phyloP scores from a whole-genome alignment of 225 moss, liverwort and hornwort genomes.

The Rhytidiadelphus loreus region DNA sequence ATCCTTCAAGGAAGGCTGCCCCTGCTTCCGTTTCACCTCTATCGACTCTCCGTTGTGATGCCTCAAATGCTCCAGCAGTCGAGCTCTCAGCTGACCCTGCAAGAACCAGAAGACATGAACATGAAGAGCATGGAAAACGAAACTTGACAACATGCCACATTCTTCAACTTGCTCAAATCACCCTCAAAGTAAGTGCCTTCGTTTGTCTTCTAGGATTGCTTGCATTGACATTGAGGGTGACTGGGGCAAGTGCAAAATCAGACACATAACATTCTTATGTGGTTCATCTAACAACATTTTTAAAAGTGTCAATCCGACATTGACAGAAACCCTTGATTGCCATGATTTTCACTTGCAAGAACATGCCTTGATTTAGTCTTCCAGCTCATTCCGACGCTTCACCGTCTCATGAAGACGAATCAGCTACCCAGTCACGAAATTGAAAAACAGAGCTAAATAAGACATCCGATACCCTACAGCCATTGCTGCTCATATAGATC shows the following conservation, averaged over 20 bases:
- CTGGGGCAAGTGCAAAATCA: not conserved
- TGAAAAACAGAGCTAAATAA: not conserved
- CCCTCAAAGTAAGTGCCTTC: not conserved
- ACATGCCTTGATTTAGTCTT: not conserved
- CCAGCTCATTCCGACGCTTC: not conserved
- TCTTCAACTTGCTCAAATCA: not conserved
- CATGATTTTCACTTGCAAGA: not conserved
- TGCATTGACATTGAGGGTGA: not conserved
- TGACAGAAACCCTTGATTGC: not conserved
- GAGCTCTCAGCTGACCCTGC: constrained; percentile 81
- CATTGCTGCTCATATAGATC: not conserved
- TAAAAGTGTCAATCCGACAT: not conserved
- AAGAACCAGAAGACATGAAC: not conserved
- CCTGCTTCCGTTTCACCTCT: constrained; percentile 25
- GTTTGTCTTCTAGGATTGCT: not conserved
- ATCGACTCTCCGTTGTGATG: constrained; percentile 36
- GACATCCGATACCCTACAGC: not conserved
- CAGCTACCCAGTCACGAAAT: not conserved
- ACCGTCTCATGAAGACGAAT: not conserved
- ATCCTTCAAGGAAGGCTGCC: constrained; percentile 49
- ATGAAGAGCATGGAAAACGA: not conserved
- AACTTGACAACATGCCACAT: not conserved
- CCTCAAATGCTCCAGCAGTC: constrained; percentile 62
- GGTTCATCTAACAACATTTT: not conserved
- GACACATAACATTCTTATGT: not conserved